These are phyloP conservation scores for Diaporthe citrichinensis DNA, from an alignment of 2,329 filamentous ascomycete species.

Conservation along the genomic window DNA sequence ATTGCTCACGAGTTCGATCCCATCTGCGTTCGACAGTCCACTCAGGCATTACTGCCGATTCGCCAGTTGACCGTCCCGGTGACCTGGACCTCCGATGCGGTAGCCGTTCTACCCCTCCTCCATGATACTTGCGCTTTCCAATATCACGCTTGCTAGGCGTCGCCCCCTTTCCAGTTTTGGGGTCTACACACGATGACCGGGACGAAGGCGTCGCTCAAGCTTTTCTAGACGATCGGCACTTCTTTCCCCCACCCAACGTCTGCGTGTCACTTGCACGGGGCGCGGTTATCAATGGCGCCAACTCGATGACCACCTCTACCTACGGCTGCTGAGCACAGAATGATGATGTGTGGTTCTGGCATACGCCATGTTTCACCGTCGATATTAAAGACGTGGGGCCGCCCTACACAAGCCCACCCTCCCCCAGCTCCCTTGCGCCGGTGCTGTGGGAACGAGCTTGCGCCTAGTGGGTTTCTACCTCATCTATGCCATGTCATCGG, in stretches of 20 bases:
- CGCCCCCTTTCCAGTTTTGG: not conserved
- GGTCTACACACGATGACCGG: conserved; percentile 6
- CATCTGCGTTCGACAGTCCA: not conserved
- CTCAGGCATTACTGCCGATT: conserved; percentile 32
- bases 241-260: not conserved
- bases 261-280: not conserved
- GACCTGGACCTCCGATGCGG: conserved; percentile 29
- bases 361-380: conserved; percentile 38
- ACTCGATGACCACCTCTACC: not conserved
- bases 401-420: conserved; percentile 18
- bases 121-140: not conserved
- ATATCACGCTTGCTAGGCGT: not conserved
- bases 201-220: not conserved
- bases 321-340: not conserved
- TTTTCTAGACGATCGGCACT: not conserved
- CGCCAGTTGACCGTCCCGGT: conserved; percentile 17
- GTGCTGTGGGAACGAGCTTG: conserved; percentile 4
- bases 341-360: conserved; percentile 27
- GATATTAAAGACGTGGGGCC: conserved; percentile 28
- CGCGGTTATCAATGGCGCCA: not conserved
- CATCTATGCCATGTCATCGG: conserved; percentile 4
- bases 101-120: not conserved
- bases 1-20: not conserved
- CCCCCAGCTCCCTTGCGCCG: conserved; percentile 20
- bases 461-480: conserved; percentile 4